Base-by-base conservation (phyloP, 2,329 filamentous ascomycete genomes). In the Dendrostoma leiphaemia region DNA sequence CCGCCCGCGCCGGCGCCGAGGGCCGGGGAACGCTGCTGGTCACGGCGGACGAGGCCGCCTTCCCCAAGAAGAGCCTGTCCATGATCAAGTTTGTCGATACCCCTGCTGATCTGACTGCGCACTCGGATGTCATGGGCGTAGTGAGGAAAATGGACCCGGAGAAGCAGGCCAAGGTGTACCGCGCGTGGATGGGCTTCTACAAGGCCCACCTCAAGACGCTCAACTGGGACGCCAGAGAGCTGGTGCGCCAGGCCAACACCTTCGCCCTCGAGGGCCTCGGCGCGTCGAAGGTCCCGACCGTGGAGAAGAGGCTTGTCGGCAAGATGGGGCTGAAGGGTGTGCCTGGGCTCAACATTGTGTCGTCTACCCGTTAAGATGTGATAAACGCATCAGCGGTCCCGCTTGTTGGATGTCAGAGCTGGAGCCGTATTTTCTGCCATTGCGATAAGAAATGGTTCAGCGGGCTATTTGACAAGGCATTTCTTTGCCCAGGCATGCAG, bases 1-100 rank as follows among this genome's bases (percentile, higher is more conserved):
- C 85, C 2, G 84, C 80, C 5, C 83, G 85, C 52, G 83, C 83
- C n/a, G 80, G 81, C 45, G 84, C 84, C 50, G 76, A 79, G 29
- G 84, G 85, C 41, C 79, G 83, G 45, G 85, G 84, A 34, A 82
- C 84, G 65, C 71, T 88, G 29, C 71, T 89, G 47, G 66, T 86
- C 24, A 72, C 79, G 29, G 67, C 77, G 3, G 65, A 70, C 2
- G 84, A 89, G 62, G 60, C 69, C 0, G 71, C 71, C 59, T 83
- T 84, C 64, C 69, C 77, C 1, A 69, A 70, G 34, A 78, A 71
- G 62, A 75, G 78, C 3, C 69, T 82, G 28, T 78, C 77, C 60
- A 76, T 80, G 26, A 81, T 88, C 57, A 71, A 70, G 3, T 79
- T 88, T 54, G 64, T 77, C 32, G 64, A 74, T 6, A 73, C 76